Base-by-base conservation (phyloP, 768 basidiomycete species). In the Pleurotus ostreatus region DNA sequence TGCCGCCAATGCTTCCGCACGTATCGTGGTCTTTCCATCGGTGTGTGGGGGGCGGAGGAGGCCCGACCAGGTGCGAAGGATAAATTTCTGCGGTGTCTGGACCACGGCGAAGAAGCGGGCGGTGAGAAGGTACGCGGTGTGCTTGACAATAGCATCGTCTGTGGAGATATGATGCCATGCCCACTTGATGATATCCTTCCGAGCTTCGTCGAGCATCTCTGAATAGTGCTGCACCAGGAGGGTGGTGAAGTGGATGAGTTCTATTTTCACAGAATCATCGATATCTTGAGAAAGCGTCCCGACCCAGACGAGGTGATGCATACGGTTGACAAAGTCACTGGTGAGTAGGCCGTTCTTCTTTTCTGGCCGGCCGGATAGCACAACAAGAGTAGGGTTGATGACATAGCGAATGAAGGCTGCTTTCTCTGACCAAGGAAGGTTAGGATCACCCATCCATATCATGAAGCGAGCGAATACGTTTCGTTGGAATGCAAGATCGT, bases 161-260 rank as follows among this genome's bases (percentile, higher is more conserved):
- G 77, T 86, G 51, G 65, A 65, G 61, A 95, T 90, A 63, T 87
- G 91, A 63, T 87, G 82, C 94, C 94, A 98, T 16, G 93, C 92
- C 56, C 89, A 89, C 68, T 89, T 91, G 74, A 98, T 94, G 61
- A 98, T 85, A 58, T 95, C 92, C 68, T 94, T 98, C 70, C 89
- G 84, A 38, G 82, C 83, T 45, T 92, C 88, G 57, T 83, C 84
- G 43, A 97, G 77, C n/a, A 92, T 70, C n/a, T 82, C 74, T 2
- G 86, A 80, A 61, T 92, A 94, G 63, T 88, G 79, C 58, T 95
- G 89, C 3, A 98, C 88, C 58, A 99, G 79, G 34, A 93, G 77
- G 0, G 89, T 93, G 4, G 95, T 94, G 65, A 98, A 74, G 63
- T 95, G 88, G 40, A 98, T 77, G 15, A 97, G 78, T 69, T 98